phyloP scores from a whole-genome alignment of 75 land plant genomes.

The Cupressus sempervirens region DNA sequence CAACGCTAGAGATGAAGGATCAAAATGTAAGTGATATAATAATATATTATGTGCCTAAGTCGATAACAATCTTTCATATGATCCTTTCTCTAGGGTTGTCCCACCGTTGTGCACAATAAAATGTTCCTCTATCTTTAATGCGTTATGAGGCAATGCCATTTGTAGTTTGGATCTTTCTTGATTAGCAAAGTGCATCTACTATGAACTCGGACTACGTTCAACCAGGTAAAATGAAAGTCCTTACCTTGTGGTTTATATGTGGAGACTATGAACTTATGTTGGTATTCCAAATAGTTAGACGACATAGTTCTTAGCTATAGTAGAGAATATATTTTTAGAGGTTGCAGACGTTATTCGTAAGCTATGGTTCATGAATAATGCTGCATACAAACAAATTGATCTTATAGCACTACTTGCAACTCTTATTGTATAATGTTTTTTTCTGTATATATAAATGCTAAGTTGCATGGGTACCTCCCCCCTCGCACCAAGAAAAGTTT shows the following conservation, averaged over 20 bases:
- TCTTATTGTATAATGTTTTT: background rate
- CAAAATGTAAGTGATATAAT: too few species aligned
- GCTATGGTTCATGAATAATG: background rate
- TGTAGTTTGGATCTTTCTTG: background rate
- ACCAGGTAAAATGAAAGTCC: background rate
- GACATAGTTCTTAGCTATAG: background rate
- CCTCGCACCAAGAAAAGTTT: too few species aligned
- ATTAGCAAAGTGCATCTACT: background rate
- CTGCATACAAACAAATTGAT: background rate
- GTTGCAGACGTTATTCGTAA: background rate
- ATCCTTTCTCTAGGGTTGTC: background rate
- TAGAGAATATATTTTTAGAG: background rate
- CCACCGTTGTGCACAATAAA: background rate
- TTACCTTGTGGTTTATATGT: background rate
- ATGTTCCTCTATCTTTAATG: background rate
- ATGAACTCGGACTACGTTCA: background rate
- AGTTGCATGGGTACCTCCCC: too few species aligned
- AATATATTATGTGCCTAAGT: background rate
- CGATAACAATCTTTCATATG: background rate
- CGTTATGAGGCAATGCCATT: background rate
- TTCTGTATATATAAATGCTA: background rate
- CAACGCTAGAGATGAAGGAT: background rate
- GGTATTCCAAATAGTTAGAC: background rate
- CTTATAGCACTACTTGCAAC: background rate
- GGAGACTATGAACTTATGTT: background rate